Percentiles rank a stretch among this genome's conserved stretches.
Conservation (phyloP, 371 early-diverging fungal genomes). For the Chytridium lagenaria region DNA sequence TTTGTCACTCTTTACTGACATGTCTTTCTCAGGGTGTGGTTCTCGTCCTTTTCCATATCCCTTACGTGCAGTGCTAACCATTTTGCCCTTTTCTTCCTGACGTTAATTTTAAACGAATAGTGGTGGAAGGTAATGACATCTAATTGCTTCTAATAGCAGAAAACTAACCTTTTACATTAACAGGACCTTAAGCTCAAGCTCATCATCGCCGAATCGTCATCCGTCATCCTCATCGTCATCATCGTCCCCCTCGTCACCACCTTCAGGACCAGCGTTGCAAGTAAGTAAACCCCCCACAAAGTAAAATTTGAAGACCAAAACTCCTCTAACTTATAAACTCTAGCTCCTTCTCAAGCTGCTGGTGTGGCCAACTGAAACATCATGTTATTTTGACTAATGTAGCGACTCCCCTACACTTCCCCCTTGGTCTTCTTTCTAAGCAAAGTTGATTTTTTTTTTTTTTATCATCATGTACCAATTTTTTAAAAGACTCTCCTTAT, state of each 20-base stretch:
- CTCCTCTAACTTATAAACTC: neutral
- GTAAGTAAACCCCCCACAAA: neutral
- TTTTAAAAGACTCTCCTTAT: neutral
- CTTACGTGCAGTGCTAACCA: neutral
- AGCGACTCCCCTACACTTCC: neutral
- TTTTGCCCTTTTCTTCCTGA: neutral
- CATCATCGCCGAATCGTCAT: conserved; percentile 73
- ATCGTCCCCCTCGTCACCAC: conserved; percentile 45
- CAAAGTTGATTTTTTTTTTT: too few relatives aligned
- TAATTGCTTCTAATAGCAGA: neutral
- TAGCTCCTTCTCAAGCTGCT: conserved; percentile 1
- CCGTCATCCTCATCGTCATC: conserved; percentile 67
- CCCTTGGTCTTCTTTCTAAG: neutral
- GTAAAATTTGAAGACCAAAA: too few relatives aligned
- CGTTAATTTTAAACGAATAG: neutral
- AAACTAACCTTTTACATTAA: conserved; percentile 69
- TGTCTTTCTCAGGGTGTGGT: neutral
- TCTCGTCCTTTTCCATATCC: neutral
- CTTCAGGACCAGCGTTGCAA: conserved; percentile 13
- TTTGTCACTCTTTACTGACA: neutral
- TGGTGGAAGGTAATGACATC: conserved; percentile 14
- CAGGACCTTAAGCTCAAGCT: conserved; percentile 93
- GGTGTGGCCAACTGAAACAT: neutral
- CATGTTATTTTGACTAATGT: neutral
- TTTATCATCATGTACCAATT: neutral